Evolutionary conservation across 352 stramenopile species (phyloP), one percentile per base, ranked within the genome.

Genomic region (Phytophthora brassicae): DNA sequence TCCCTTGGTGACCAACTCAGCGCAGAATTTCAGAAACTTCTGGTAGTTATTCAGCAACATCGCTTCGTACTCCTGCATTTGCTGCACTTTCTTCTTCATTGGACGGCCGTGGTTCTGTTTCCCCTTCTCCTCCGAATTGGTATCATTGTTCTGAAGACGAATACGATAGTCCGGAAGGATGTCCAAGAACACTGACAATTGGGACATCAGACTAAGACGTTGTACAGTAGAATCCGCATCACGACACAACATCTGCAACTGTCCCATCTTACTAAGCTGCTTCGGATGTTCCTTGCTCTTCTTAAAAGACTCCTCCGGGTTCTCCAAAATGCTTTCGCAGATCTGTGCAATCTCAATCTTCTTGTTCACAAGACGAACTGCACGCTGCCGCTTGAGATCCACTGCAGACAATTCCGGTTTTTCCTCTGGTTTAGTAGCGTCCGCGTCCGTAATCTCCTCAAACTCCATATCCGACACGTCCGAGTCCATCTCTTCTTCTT

Each of bases 91-190:
- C 62, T 95, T 95, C 72, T 95, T 95, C 59, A 84, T 74, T 8
- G 84, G 84, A 0, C 79, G 81, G 29, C 89, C 89, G 20, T 88
- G 78, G 61, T 89, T 83, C 60, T 89, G 82, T 71, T 98, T 94
- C 12, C 92, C 83, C 51, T 71, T 74, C 22, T 66, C 61, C 61
- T 98, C 94, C 3, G 91, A 75, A 24, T 24, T 52, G 17, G 11
- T 2, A 67, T 98, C 90, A 4, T 88, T 85, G 1, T 81, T 95
- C 28, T 92, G 81, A 20, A 90, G 60, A 56, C 95, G 91, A 48
- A 99, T 98, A 49, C 95, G 86, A 77, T 99, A 98, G 56, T 92
- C 84, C 0, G 96, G 96, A 28, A 98, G 49, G 28, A 99, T 97
- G 53, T 99, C 96, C 38, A 97, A 77, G 54, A 98, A 98, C 28